These are phyloP conservation scores for Luffa acutangula DNA, from an alignment of 306 rosid genomes.

Conservation along the genomic window DNA sequence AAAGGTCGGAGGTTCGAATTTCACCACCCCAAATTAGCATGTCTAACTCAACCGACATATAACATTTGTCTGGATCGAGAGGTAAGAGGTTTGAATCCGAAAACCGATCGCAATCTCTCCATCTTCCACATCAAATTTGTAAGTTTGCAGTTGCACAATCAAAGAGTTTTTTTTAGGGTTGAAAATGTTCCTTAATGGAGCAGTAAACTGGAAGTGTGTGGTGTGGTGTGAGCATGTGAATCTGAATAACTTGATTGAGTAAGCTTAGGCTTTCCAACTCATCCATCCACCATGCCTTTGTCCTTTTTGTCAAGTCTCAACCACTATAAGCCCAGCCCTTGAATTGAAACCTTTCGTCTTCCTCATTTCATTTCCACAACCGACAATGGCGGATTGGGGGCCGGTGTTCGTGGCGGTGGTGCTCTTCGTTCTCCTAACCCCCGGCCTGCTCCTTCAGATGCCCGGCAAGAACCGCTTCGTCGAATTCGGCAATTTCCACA, in stretches of 20 bases:
- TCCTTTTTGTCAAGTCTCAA: slow-evolving; percentile 40
- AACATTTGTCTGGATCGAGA: too few relatives aligned
- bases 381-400: slow-evolving; percentile 86
- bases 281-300: slow-evolving; percentile 23
- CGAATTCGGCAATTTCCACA: slow-evolving; percentile 73
- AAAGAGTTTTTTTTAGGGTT: too few relatives aligned
- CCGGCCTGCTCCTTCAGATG: slow-evolving; percentile 67
- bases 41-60: too few relatives aligned
- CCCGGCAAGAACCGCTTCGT: slow-evolving; percentile 42
- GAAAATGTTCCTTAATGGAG: neutral
- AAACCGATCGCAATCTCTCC: too few relatives aligned
- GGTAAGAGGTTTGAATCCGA: too few relatives aligned
- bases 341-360: too few relatives aligned
- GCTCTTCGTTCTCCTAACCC: slow-evolving; percentile 71
- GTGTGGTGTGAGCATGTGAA: neutral
- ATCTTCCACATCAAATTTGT: too few relatives aligned
- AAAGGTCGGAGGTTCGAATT: too few relatives aligned
- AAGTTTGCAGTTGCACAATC: too few relatives aligned
- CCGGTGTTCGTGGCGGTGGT: slow-evolving; percentile 82
- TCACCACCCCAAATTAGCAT: too few relatives aligned
- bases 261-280: slow-evolving; percentile 38
- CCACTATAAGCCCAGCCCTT: neutral
- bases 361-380: neutral
- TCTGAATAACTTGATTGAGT: neutral
- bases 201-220: neutral